phyloP scores from a whole-genome alignment of 768 basidiomycete species.

The Mycena polygramma region DNA sequence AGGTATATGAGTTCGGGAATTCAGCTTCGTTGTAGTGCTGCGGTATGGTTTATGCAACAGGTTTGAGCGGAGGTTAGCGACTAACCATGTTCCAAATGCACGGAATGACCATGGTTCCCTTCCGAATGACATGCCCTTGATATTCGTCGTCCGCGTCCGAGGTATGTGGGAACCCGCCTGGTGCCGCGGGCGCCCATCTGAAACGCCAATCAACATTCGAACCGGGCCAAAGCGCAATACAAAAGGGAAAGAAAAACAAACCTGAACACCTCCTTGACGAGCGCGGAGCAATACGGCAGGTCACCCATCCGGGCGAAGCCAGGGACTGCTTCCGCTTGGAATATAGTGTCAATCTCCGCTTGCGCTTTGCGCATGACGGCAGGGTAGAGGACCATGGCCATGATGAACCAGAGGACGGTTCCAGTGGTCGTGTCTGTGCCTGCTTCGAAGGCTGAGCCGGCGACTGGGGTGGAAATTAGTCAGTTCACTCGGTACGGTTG shows the following conservation, averaged over 20 bases:
- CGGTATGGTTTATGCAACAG: neutral
- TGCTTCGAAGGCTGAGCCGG: constrained; percentile 9
- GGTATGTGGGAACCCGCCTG: constrained; percentile 7
- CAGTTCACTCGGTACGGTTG: too few relatives aligned
- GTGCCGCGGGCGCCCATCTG: constrained; percentile 12
- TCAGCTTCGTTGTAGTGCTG: constrained; percentile 20
- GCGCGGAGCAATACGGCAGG: constrained; percentile 10
- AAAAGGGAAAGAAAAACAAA: neutral
- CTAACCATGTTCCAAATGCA: constrained; percentile 19
- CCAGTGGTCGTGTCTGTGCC: constrained; percentile 11
- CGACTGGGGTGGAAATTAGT: neutral
- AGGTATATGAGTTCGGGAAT: constrained; percentile 8
- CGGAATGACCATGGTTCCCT: constrained; percentile 14
- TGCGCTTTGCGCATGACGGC: constrained; percentile 7
- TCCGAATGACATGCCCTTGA: constrained; percentile 2
- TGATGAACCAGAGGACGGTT: constrained; percentile 12
- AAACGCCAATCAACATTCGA: neutral
- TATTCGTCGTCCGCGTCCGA: constrained; percentile 12
- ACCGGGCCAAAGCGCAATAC: neutral
- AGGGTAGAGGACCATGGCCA: constrained; percentile 16
- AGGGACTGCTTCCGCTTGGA: neutral
- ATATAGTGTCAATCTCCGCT: constrained; percentile 8
- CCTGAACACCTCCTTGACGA: constrained; percentile 17
- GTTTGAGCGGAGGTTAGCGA: neutral
- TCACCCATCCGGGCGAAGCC: neutral